phyloP scores from a whole-genome alignment of 305 asterid species.

The Rubia peregrina region DNA sequence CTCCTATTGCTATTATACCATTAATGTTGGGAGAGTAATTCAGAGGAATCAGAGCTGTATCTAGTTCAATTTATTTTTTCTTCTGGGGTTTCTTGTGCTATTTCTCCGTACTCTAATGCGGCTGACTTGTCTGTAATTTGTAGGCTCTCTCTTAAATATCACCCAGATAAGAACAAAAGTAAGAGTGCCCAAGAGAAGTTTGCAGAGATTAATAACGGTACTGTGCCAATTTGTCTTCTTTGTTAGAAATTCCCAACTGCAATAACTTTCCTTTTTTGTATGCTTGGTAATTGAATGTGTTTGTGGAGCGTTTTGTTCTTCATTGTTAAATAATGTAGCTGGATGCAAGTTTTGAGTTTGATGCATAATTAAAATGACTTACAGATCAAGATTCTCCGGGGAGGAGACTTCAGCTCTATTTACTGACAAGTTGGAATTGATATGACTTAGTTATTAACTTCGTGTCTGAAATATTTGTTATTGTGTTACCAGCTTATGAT shows the following conservation, averaged over 20 bases:
- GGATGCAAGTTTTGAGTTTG: not conserved
- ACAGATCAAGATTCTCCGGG: not conserved
- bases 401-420: not conserved
- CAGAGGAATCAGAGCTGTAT: not conserved
- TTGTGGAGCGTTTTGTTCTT: conserved; percentile 3
- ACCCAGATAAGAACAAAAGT: conserved; percentile 91
- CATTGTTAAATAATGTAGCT: not conserved
- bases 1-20: not conserved
- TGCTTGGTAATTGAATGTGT: not conserved
- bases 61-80: not conserved
- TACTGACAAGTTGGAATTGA: not conserved
- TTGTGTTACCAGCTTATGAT: conserved; percentile 64
- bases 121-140: conserved; percentile 4
- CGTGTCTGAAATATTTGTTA: conserved; percentile 8
- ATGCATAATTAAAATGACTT: not conserved
- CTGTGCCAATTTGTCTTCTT: not conserved
- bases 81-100: not conserved
- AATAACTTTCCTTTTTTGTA: not conserved
- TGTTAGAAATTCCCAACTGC: no score
- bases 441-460: not conserved
- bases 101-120: conserved; percentile 2
- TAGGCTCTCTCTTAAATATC: conserved; percentile 90
- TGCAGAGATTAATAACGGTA: conserved; percentile 93
- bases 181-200: conserved; percentile 93
- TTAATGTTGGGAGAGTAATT: no score